These are phyloP conservation scores for Anastatica hierochuntica DNA, from an alignment of 345 rosid species.

Conservation along the genomic window DNA sequence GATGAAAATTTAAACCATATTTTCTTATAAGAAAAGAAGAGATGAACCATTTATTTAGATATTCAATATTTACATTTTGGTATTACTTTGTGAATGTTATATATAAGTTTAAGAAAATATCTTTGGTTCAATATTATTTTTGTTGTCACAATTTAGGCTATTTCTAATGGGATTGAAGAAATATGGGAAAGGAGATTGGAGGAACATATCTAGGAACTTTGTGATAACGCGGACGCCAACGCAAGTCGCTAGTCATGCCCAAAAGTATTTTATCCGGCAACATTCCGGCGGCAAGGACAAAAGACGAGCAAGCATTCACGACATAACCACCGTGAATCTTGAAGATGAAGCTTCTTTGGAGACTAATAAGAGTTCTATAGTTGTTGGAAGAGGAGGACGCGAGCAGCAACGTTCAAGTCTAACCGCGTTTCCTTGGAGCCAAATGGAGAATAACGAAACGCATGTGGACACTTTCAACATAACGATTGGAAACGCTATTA, in stretches of 20 bases:
- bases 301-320: slow-evolving; percentile 96
- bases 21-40: too few relatives aligned
- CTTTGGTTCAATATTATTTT: background rate
- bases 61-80: too few relatives aligned
- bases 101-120: background rate
- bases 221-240: slow-evolving; percentile 90
- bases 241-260: slow-evolving; percentile 99
- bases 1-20: too few relatives aligned
- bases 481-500: slow-evolving; percentile 21
- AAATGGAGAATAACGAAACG: slow-evolving; percentile 10
- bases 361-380: slow-evolving; percentile 32
- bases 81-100: too few relatives aligned
- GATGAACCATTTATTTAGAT: background rate
- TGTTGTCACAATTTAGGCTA: slow-evolving; percentile 41
- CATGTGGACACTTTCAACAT: slow-evolving; percentile 13
- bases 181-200: slow-evolving; percentile 99
- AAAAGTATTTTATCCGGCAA: slow-evolving; percentile 89
- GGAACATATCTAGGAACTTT: slow-evolving; percentile 81
- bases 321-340: slow-evolving; percentile 75
- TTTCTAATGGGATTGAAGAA: slow-evolving; percentile 87
- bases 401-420: slow-evolving; percentile 24
- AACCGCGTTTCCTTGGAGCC: slow-evolving; percentile 17
- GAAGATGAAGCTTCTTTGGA: slow-evolving; percentile 50
- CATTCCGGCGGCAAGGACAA: slow-evolving; percentile 83
- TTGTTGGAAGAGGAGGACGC: background rate